Conservation (phyloP, 495 filamentous ascomycete genomes). For the Aspergillus heteromorphus region DNA sequence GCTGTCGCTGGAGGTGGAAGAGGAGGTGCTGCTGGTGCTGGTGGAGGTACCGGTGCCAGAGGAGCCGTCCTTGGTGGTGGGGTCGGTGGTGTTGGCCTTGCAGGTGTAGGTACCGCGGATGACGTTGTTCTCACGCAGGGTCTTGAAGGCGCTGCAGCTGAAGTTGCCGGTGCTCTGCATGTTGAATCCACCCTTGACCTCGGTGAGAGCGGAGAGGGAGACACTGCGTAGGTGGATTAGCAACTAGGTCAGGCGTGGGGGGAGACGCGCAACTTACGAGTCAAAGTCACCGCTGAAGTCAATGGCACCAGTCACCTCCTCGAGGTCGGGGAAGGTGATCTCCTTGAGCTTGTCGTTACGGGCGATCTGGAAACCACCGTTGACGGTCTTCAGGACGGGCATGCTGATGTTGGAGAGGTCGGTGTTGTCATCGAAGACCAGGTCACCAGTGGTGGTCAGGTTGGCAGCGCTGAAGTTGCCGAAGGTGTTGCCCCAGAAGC, state of each 20-base stretch:
- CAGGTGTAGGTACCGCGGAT: conserved; percentile 65
- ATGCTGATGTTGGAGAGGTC: conserved; percentile 72
- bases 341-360: conserved; percentile 72
- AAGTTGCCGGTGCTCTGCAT: conserved; percentile 68
- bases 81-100: conserved; percentile 33
- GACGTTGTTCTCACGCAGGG: conserved; percentile 34
- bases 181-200: conserved; percentile 84
- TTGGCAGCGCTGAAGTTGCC: conserved; percentile 64
- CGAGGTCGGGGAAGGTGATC: conserved; percentile 63
- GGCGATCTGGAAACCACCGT: conserved; percentile 73
- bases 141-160: conserved; percentile 45
- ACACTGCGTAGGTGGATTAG: conserved; percentile 49
- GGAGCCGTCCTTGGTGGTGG: conserved; percentile 42
- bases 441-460: conserved; percentile 69
- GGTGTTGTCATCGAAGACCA: conserved; percentile 76
- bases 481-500: conserved; percentile 79
- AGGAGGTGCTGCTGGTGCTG: conserved; percentile 22
- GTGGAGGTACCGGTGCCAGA: conserved; percentile 29
- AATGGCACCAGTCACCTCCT: conserved; percentile 74
- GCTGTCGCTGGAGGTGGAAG: conserved; percentile 30
- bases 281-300: conserved; percentile 84
- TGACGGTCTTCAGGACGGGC: conserved; percentile 58
- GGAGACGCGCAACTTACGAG: too few relatives aligned
- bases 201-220: conserved; percentile 58
- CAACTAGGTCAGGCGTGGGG: conserved; percentile 4